A percentile compares a stretch with the other conserved stretches of the same genome.
phyloP scores from a whole-genome alignment of 495 filamentous ascomycete genomes.

The Copromyces sp. region DNA sequence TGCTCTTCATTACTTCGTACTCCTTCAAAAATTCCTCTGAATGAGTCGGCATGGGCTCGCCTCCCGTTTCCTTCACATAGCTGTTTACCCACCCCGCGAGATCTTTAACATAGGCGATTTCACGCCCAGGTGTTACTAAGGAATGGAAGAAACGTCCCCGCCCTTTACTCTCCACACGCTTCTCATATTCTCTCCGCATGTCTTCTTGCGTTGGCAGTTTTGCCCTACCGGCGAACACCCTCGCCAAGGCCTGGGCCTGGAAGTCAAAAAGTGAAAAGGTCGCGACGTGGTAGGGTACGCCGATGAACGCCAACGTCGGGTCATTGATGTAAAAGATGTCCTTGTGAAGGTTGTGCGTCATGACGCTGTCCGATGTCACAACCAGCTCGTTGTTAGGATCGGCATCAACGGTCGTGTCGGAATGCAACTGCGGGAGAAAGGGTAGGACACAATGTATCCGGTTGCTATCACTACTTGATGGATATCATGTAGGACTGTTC shows the following conservation, averaged over 20 bases:
- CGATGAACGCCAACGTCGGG: constrained; percentile 51
- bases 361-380: constrained; percentile 50
- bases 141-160: constrained; percentile 45
- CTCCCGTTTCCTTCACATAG: constrained; percentile 18
- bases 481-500: constrained; percentile 37
- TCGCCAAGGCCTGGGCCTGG: constrained; percentile 49
- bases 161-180: constrained; percentile 34
- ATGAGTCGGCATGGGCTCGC: constrained; percentile 33
- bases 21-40: constrained; percentile 30
- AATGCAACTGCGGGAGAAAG: constrained; percentile 42
- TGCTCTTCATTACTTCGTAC: constrained; percentile 11
- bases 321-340: constrained; percentile 61
- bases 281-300: constrained; percentile 49
- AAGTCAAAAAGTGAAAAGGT: constrained; percentile 59
- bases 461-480: constrained; percentile 52
- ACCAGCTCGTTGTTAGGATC: constrained; percentile 41
- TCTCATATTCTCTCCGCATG: constrained; percentile 45
- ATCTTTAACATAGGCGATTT: constrained; percentile 45
- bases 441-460: constrained; percentile 52
- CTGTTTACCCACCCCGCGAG: constrained; percentile 46
- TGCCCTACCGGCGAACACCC: constrained; percentile 44
- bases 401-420: constrained; percentile 16
- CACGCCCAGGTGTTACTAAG: constrained; percentile 32
- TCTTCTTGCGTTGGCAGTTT: constrained; percentile 34
- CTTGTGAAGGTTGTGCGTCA: constrained; percentile 57